Percentiles rank a stretch among this genome's conserved stretches.
phyloP scores from a whole-genome alignment of 73 alveolate species.

The Tetrahymena thermophila region DNA sequence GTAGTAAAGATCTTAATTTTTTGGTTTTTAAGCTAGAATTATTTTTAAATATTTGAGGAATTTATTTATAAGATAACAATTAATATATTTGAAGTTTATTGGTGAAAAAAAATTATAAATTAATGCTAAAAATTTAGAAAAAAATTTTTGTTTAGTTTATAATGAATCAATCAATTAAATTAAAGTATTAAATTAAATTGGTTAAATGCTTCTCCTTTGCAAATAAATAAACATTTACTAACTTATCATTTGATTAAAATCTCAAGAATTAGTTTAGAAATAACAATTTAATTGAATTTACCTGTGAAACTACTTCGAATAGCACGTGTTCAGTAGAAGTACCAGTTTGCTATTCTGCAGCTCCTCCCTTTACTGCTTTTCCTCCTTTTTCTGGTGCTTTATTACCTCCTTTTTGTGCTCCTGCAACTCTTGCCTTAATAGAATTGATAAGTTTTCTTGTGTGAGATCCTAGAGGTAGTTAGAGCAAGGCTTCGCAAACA shows the following conservation, averaged over 20 bases:
- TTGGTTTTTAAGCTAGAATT: too few relatives aligned
- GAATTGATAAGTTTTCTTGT: constrained; percentile 89
- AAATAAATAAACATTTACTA: too few relatives aligned
- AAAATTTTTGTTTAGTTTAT: too few relatives aligned
- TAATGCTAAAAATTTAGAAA: too few relatives aligned
- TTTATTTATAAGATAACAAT: too few relatives aligned
- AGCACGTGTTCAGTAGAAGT: constrained; percentile 29
- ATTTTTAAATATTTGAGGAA: too few relatives aligned
- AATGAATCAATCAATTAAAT: too few relatives aligned
- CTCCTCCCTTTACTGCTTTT: constrained; percentile 21
- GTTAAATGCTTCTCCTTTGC: neutral
- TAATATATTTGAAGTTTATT: too few relatives aligned
- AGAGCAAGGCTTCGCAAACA: constrained; percentile 81
- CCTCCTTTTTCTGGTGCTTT: constrained; percentile 39
- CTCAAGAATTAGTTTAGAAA: neutral
- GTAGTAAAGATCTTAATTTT: too few relatives aligned
- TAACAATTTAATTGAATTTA: neutral
- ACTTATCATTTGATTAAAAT: too few relatives aligned
- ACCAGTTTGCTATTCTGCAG: constrained; percentile 1
- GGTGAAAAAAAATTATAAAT: too few relatives aligned
- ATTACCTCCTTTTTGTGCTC: constrained; percentile 36
- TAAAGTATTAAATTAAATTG: too few relatives aligned
- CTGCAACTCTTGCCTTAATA: constrained; percentile 84
- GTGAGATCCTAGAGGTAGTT: constrained; percentile 81
- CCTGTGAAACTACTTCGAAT: constrained; percentile 32